A percentile compares a stretch with the other conserved stretches of the same genome.
Evolutionary conservation across 805 yeast species (phyloP).

Genomic region (Lachancea lanzarotensis): DNA sequence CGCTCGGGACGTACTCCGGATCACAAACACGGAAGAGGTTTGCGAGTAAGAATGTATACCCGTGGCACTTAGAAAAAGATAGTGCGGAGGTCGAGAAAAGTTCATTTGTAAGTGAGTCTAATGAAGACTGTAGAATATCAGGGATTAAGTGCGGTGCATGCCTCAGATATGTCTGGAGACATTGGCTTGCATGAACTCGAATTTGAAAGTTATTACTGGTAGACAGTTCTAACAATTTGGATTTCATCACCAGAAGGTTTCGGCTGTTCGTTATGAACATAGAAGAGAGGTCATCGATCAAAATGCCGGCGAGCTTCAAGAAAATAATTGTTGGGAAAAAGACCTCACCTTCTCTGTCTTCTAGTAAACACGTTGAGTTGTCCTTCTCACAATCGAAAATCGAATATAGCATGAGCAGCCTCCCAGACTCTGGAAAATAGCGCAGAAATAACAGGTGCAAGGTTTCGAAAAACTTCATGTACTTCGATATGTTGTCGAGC

Average conservation of each 20-base stretch:
- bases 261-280: slow-evolving; percentile 26
- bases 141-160: slow-evolving; percentile 34
- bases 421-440: slow-evolving; percentile 32
- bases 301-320: slow-evolving; percentile 17
- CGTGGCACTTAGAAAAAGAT: slow-evolving; percentile 33
- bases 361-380: slow-evolving; percentile 1
- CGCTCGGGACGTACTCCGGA: slow-evolving; percentile 40
- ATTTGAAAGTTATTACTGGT: slow-evolving; percentile 35
- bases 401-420: slow-evolving; percentile 27
- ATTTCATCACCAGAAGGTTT: slow-evolving; percentile 28
- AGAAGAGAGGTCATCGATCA: slow-evolving; percentile 24
- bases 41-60: slow-evolving; percentile 36
- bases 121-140: slow-evolving; percentile 32
- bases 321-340: slow-evolving; percentile 23
- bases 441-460: slow-evolving; percentile 21
- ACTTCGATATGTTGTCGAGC: slow-evolving; percentile 20
- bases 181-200: slow-evolving; percentile 38
- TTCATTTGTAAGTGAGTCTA: slow-evolving; percentile 32
- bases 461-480: slow-evolving; percentile 19
- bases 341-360: slow-evolving; percentile 9
- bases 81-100: slow-evolving; percentile 25
- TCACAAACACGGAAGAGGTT: slow-evolving; percentile 32
- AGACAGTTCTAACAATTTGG: slow-evolving; percentile 34
- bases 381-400: slow-evolving; percentile 9
- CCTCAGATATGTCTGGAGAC: slow-evolving; percentile 29